Base-by-base conservation (phyloP, 495 filamentous ascomycete genomes). In the Rhypophila decipiens region DNA sequence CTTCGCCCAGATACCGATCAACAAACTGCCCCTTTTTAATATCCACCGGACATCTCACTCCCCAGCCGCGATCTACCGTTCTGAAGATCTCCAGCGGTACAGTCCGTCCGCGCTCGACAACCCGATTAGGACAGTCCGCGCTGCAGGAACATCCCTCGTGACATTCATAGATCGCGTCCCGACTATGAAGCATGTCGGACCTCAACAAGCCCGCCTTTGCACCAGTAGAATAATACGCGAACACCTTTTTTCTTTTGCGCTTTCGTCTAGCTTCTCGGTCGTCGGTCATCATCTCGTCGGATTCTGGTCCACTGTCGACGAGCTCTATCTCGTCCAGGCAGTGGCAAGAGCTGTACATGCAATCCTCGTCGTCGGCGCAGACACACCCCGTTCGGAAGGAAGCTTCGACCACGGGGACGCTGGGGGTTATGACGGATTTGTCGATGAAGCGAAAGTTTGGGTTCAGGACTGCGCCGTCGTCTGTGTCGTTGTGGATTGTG, bases 1-100 rank as follows among this genome's bases (percentile, higher is more conserved):
- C 78, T 60, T 97, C 91, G 1, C 91, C 91, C 12, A 88, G 80
- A 51, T 97, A 97, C 18, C 78, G 76, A 57, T 94, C 91, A 44
- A 97, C 79, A 55, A 94, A 96, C 56, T 94, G 86, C 5, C 91
- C 91, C 42, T 76, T 72, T 46, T 76, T 70, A 19, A 98, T 79
- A 19, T 78, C 66, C 11, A 84, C 74, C 0, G 73, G 75, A 35
- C 82, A 88, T 9, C 83, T 75, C 1, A 97, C 77, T 21, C 88
- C 93, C 79, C 90, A 95, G 5, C 93, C 93, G 27, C 91, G 80
- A 15, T 75, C 65, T 4, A 67, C 60, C 0, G 90, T 95, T 49
- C 85, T 75, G 62, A 96, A 98, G 21, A 96, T 88, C 56, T 93
- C 77, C 5, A 96, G 63, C 0, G 79, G 74, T 1, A 96, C 71